Conservation (phyloP, 2,329 filamentous ascomycete genomes). For the Talaromyces verruculosus region DNA sequence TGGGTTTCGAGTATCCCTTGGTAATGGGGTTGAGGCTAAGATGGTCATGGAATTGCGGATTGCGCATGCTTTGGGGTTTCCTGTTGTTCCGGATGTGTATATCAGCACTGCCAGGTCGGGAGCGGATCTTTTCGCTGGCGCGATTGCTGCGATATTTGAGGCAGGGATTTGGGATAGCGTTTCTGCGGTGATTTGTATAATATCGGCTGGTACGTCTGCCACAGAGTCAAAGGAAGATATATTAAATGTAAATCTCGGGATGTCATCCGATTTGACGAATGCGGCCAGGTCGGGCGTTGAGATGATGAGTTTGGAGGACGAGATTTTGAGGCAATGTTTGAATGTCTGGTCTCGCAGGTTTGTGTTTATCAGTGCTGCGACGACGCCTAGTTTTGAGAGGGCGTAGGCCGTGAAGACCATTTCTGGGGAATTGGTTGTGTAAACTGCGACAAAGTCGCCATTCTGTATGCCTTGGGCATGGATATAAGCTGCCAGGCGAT, state of each 20-base stretch:
- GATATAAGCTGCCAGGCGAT: constrained; percentile 47
- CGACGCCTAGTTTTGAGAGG: constrained; percentile 48
- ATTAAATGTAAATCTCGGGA: constrained; percentile 42
- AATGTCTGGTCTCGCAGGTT: constrained; percentile 50
- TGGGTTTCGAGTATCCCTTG: constrained; percentile 38
- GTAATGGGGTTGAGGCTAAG: constrained; percentile 39
- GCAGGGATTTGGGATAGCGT: constrained; percentile 32
- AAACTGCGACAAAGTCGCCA: constrained; percentile 49
- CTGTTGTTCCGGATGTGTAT: constrained; percentile 53
- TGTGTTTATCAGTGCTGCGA: constrained; percentile 49
- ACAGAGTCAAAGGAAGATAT: constrained; percentile 38
- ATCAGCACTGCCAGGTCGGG: constrained; percentile 43
- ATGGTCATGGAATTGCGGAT: constrained; percentile 42
- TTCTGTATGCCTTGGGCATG: constrained; percentile 38
- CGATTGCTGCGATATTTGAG: constrained; percentile 26
- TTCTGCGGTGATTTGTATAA: constrained; percentile 29
- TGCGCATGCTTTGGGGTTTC: constrained; percentile 49
- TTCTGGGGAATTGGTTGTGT: constrained; percentile 52
- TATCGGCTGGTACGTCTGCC: constrained; percentile 21
- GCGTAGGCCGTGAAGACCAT: constrained; percentile 49
- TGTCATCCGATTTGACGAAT: constrained; percentile 34
- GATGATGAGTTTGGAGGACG: constrained; percentile 43
- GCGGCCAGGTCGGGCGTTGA: constrained; percentile 47
- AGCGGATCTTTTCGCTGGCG: constrained; percentile 35
- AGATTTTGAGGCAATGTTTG: constrained; percentile 47